Percentiles rank a stretch among this genome's conserved stretches.
Evolutionary conservation across 208 protist genomes (phyloP).

Genomic region (Trypanosoma cruzi): DNA sequence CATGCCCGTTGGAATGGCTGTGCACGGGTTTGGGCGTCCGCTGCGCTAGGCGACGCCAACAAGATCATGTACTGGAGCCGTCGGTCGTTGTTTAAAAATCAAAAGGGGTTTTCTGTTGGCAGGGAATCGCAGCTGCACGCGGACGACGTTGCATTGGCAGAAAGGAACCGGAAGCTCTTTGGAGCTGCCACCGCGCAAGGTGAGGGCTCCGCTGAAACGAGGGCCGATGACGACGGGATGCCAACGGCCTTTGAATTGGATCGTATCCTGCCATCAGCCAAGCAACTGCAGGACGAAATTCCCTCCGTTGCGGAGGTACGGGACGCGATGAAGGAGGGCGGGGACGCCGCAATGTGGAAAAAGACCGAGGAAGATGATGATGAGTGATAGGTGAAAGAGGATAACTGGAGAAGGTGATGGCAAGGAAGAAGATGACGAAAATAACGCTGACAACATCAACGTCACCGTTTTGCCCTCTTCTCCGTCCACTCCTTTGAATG

Average conservation of each 20-base stretch:
- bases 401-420: neutral
- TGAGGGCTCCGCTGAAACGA: neutral
- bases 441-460: too few relatives aligned
- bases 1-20: neutral
- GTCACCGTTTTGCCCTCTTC: too few relatives aligned
- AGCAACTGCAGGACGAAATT: conserved; percentile 72
- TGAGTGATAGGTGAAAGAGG: too few relatives aligned
- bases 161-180: conserved; percentile 2
- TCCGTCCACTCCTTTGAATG: too few relatives aligned
- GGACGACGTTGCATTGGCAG: conserved; percentile 21
- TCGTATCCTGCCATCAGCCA: conserved; percentile 38
- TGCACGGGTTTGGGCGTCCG: too few relatives aligned
- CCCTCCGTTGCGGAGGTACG: conserved; percentile 31
- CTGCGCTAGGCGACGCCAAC: neutral
- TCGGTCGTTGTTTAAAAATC: conserved; percentile 10
- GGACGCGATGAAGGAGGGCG: neutral
- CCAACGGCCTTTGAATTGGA: conserved; percentile 33
- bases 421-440: neutral
- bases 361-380: neutral
- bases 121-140: conserved; percentile 8
- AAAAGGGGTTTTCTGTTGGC: conserved; percentile 14
- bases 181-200: neutral
- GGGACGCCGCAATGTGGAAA: neutral
- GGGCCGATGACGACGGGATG: neutral
- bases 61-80: neutral